Conservation (phyloP, 305 asterid species). For the Solanum hybrid region DNA sequence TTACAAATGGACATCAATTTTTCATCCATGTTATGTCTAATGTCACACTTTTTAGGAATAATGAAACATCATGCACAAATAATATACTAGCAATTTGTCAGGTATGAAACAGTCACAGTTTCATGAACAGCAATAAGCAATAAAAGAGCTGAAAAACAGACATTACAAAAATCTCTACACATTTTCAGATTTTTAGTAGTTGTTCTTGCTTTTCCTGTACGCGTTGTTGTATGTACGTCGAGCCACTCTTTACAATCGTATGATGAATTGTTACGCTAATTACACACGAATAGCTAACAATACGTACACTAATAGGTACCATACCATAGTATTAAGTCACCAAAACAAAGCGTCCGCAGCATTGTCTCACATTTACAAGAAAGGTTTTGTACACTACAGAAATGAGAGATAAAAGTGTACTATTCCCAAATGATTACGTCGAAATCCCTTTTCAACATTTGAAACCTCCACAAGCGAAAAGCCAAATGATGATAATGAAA, state of each 20-base stretch:
- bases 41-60: not conserved
- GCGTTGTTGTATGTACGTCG: not conserved
- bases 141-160: not conserved
- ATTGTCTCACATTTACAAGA: conserved; percentile 2
- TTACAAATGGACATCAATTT: not conserved
- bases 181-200: not conserved
- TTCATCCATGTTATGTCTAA: not conserved
- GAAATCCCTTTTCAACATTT: conserved; percentile 11
- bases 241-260: not conserved
- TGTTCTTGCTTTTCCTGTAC: not conserved
- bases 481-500: conserved; percentile 56
- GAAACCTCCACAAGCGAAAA: conserved; percentile 47
- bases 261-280: not conserved
- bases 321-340: not conserved
- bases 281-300: not conserved
- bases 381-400: not conserved
- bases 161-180: not conserved
- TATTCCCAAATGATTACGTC: not conserved
- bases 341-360: not conserved
- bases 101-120: not conserved
- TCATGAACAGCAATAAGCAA: not conserved
- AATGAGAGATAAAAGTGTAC: not conserved
- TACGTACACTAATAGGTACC: not conserved
- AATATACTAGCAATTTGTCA: not conserved
- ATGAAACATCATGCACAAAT: not conserved